Evolutionary conservation across 2,329 filamentous ascomycete species (phyloP), one percentile per base, ranked within the genome.

Genomic region (Akanthomyces uredinophilus): DNA sequence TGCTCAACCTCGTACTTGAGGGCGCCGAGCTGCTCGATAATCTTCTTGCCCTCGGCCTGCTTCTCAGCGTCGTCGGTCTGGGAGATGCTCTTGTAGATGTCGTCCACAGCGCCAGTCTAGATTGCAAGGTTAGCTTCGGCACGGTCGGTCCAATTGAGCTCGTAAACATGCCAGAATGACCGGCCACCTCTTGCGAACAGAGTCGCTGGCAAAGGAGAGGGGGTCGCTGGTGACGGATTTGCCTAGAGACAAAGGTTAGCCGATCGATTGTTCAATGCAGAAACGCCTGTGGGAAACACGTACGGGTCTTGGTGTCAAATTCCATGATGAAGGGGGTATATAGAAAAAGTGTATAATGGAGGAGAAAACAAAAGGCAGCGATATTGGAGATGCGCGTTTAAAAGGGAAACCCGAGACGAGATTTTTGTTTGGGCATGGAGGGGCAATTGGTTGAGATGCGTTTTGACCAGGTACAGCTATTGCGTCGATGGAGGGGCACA

Each of bases 1-100:
- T 99, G 95, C 73, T 96, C 91, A 50, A 98, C 79, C 77, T 98
- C 94, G 77, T 98, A 97, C 78, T 99, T 99, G 69, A 99, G 82
- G 66, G 82, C 84, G 5, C 88, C 89, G 14, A 99, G 81, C 67
- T 89, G 84, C 71, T 90, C 86, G 47, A 96, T 83, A 64, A 99
- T 92, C 68, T 79, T 81, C 80, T 97, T 97, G 70, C 95, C 95
- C 74, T 98, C 95, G 27, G 84, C 83, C 39, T 81, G 76, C 71
- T 89, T 89, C 63, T 85, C 82, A 11, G 86, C 75, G 57, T 91
- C 85, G 41, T 83, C 79, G 58, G 80, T 79, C 63, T 80, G 77
- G 39, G 80, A 79, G 4, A 89, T 83, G 8, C 90, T 82, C 58
- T 90, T 90, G 77, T 96, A 92, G n/a, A 96, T 83, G 74, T 98